A percentile compares a stretch with the other conserved stretches of the same genome.
phyloP scores from a whole-genome alignment of 2,329 filamentous ascomycete genomes.

The Pseudovirgaria hyperparasitica region DNA sequence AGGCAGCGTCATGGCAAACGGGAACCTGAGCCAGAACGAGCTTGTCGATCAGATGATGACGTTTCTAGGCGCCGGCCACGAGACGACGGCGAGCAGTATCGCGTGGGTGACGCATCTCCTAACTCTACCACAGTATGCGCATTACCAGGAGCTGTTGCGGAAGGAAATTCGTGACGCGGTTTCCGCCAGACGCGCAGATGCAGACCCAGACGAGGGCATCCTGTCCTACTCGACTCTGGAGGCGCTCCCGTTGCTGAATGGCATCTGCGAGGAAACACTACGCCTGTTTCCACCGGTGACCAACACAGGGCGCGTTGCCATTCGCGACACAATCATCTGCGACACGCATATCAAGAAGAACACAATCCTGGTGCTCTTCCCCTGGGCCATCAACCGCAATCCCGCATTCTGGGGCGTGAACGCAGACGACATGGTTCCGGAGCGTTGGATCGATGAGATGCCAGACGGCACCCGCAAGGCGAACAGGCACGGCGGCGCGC shows the following conservation, averaged over 20 bases:
- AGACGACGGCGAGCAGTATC: slow-evolving; percentile 58
- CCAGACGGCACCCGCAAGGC: slow-evolving; percentile 11
- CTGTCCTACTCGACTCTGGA: slow-evolving; percentile 12
- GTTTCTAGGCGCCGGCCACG: slow-evolving; percentile 44
- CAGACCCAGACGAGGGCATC: slow-evolving; percentile 9
- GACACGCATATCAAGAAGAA: slow-evolving; percentile 15
- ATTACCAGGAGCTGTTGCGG: slow-evolving; percentile 51
- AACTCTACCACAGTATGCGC: slow-evolving; percentile 48
- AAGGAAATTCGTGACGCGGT: slow-evolving; percentile 42
- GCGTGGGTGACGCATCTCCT: slow-evolving; percentile 61
- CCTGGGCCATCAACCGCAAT: slow-evolving; percentile 18
- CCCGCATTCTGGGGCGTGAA: slow-evolving; percentile 19
- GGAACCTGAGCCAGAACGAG: slow-evolving; percentile 31
- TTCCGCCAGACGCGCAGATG: too few relatives aligned
- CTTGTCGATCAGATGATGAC: slow-evolving; percentile 37
- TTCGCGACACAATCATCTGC: slow-evolving; percentile 5
- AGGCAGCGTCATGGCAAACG: slow-evolving; percentile 31
- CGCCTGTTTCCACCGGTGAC: slow-evolving; percentile 22
- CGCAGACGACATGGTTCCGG: slow-evolving; percentile 18
- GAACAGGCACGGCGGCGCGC: slow-evolving; percentile 15
- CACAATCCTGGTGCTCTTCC: slow-evolving; percentile 15
- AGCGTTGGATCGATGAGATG: slow-evolving; percentile 23
- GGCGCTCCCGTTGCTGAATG: slow-evolving; percentile 19
- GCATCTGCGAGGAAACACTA: slow-evolving; percentile 17
- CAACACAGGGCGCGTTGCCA: slow-evolving; percentile 6